Conservation (phyloP, 179 eudicot genomes). For the Silene noctiflora region DNA sequence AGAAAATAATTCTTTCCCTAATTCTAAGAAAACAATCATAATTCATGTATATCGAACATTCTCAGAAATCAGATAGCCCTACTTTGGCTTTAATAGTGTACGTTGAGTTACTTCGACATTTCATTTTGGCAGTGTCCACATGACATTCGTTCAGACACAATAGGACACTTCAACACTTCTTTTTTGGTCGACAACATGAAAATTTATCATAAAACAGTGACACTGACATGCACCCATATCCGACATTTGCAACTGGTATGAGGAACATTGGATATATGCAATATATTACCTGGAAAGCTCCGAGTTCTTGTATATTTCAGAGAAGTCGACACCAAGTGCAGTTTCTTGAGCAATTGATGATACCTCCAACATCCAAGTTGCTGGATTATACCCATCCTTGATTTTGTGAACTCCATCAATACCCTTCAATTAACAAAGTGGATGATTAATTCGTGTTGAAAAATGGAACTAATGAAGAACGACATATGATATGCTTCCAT, state of each 20-base stretch:
- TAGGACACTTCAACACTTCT: too few species aligned
- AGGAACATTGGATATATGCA: too few species aligned
- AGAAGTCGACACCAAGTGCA: constrained; percentile 55
- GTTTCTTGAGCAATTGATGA: constrained; percentile 62
- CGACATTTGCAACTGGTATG: too few species aligned
- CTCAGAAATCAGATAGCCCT: too few species aligned
- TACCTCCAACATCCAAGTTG: constrained; percentile 92
- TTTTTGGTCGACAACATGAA: too few species aligned
- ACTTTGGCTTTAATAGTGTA: too few species aligned
- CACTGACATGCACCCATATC: too few species aligned
- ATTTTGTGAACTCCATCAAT: constrained; percentile 59
- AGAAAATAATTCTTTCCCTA: too few species aligned
- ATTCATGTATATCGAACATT: too few species aligned
- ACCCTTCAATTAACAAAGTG: constrained; percentile 32
- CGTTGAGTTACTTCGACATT: not conserved
- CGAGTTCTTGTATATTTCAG: constrained; percentile 58
- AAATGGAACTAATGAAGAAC: not conserved
- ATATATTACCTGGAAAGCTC: constrained; percentile 51
- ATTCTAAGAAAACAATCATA: too few species aligned
- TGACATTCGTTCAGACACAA: too few species aligned
- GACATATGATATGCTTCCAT: not conserved
- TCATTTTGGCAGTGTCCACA: not conserved
- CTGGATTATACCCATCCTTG: constrained; percentile 82
- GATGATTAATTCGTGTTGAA: constrained; percentile 4
- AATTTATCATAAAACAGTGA: too few species aligned